These are phyloP conservation scores for Darksidea phi DNA, from an alignment of 495 filamentous ascomycete species.

Conservation along the genomic window DNA sequence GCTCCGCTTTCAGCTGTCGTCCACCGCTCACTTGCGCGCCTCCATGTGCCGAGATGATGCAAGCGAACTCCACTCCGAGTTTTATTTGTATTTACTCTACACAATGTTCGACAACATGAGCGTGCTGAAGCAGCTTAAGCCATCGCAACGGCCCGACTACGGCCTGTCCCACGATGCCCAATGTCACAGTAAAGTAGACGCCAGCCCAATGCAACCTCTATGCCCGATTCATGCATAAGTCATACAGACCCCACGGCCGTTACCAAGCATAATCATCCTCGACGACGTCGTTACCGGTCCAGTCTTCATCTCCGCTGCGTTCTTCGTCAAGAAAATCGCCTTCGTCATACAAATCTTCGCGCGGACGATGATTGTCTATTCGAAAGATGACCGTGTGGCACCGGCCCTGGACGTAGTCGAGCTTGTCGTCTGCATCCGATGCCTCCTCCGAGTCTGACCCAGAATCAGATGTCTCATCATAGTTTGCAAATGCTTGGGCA, in stretches of 20 bases:
- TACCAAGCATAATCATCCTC: slow-evolving; percentile 39
- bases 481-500: background rate
- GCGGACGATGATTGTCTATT: slow-evolving; percentile 79
- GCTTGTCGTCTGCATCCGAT: slow-evolving; percentile 23
- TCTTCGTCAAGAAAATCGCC: slow-evolving; percentile 77
- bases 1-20: background rate
- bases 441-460: slow-evolving; percentile 3
- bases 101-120: no score
- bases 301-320: slow-evolving; percentile 72
- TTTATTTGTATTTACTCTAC: no score
- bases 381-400: slow-evolving; percentile 76
- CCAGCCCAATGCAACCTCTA: background rate
- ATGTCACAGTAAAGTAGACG: background rate
- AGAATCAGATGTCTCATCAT: slow-evolving; percentile 15
- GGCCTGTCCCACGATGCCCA: background rate
- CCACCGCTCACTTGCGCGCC: background rate
- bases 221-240: background rate
- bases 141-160: no score
- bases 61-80: no score
- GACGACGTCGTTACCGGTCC: slow-evolving; percentile 56
- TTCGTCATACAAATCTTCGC: slow-evolving; percentile 70
- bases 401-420: slow-evolving; percentile 64
- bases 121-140: no score
- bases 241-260: background rate
- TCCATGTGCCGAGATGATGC: no score